Evolutionary conservation across 164 flowering plant species (phyloP).

Genomic region (Paratinospora sagittata): DNA sequence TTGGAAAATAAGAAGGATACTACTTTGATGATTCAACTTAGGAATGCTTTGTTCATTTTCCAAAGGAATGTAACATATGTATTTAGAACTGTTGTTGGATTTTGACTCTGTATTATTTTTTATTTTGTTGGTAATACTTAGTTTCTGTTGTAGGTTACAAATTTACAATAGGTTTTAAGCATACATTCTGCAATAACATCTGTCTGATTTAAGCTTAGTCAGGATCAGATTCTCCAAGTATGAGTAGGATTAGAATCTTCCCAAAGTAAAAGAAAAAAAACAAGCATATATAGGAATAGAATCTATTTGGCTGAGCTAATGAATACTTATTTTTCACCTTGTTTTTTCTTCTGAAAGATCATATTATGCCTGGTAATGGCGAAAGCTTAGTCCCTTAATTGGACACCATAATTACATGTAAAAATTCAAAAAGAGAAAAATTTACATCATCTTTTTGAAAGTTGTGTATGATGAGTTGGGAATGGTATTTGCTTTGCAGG

Average conservation of each 20-base stretch:
- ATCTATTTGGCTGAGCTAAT: slow-evolving; percentile 5
- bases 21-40: not conserved
- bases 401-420: not conserved
- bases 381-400: not conserved
- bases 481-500: slow-evolving; percentile 40
- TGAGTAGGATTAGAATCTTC: not conserved
- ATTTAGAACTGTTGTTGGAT: not conserved
- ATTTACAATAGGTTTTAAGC: not conserved
- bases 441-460: not conserved
- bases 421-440: not conserved
- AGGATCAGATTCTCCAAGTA: not conserved
- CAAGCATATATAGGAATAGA: not conserved
- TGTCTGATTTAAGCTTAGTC: not conserved
- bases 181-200: not conserved
- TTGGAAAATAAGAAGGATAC: not conserved
- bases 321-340: not conserved
- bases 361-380: not conserved
- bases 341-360: slow-evolving; percentile 5
- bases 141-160: no score
- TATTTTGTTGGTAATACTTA: not conserved
- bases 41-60: not conserved
- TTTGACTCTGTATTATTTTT: not conserved
- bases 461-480: not conserved
- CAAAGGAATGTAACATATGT: not conserved
- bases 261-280: no score